Evolutionary conservation across 768 basidiomycete genomes (phyloP).

Genomic region (Mycena albidolilacea): DNA sequence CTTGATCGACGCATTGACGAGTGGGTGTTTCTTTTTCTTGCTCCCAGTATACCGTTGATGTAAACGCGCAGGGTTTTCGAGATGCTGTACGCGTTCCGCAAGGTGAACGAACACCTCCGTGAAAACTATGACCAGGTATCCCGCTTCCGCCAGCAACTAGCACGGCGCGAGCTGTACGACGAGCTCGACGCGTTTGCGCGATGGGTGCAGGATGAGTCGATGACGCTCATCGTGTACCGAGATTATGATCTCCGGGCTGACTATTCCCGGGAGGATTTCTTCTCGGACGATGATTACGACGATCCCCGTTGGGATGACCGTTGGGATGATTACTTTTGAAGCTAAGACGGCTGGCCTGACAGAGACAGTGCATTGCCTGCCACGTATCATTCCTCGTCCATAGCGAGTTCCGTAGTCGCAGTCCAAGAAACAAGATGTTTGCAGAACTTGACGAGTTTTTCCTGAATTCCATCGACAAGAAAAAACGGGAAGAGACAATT

Average conservation of each 20-base stretch:
- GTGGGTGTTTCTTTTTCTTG: background rate
- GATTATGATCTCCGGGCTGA: background rate
- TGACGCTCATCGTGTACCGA: background rate
- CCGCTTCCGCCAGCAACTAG: background rate
- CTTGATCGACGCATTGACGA: slow-evolving; percentile 22
- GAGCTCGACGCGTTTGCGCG: slow-evolving; percentile 20
- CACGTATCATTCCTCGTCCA: no score
- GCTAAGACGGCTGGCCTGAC: no score
- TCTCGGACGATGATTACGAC: no score
- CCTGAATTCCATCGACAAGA: no score
- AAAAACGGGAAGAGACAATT: no score
- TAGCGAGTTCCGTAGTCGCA: no score
- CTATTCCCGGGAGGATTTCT: no score
- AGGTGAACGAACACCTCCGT: slow-evolving; percentile 17
- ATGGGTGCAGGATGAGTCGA: slow-evolving; percentile 11
- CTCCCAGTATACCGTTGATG: background rate
- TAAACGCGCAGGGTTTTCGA: slow-evolving; percentile 19
- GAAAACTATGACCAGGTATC: background rate
- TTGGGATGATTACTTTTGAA: no score
- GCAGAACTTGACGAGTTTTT: no score
- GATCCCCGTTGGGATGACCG: no score
- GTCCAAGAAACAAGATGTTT: no score
- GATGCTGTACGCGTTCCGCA: slow-evolving; percentile 16
- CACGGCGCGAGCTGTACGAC: background rate
- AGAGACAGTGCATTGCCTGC: no score